These are phyloP conservation scores for Cercospora nicotianae DNA, from an alignment of 2,329 filamentous ascomycete species.

Conservation along the genomic window DNA sequence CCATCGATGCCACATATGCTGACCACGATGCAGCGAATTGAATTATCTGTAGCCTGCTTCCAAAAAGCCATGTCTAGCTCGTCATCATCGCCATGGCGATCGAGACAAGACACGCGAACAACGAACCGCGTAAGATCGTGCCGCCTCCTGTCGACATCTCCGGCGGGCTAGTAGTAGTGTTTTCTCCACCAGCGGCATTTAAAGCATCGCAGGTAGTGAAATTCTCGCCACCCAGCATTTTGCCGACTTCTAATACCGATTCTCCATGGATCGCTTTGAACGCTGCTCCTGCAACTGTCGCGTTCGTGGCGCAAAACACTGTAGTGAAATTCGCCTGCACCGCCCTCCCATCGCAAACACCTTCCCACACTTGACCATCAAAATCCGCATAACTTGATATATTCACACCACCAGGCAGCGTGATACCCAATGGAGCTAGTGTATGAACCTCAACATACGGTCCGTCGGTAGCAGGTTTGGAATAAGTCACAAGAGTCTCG, in stretches of 20 bases:
- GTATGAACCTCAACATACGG: neutral
- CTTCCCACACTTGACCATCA: neutral
- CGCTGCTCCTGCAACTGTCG: neutral
- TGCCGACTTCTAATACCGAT: neutral
- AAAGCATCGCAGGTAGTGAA: neutral
- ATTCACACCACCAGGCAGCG: neutral
- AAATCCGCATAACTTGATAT: neutral
- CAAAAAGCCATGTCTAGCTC: too few species aligned
- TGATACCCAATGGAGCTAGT: neutral
- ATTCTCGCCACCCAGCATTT: neutral
- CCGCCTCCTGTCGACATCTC: neutral
- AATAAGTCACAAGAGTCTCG: neutral
- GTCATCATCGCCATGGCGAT: too few species aligned
- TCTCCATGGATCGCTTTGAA: neutral
- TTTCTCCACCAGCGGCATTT: neutral
- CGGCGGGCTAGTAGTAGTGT: neutral
- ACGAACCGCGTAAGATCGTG: neutral
- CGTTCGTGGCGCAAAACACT: neutral
- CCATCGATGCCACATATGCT: too few species aligned
- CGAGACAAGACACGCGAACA: too few species aligned
- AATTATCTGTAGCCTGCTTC: too few species aligned
- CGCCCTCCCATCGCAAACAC: neutral
- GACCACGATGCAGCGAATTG: too few species aligned
- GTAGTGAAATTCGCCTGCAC: neutral
- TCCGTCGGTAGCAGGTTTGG: neutral